phyloP scores from a whole-genome alignment of 2,329 filamentous ascomycete species.

The Pyricularia grisea region DNA sequence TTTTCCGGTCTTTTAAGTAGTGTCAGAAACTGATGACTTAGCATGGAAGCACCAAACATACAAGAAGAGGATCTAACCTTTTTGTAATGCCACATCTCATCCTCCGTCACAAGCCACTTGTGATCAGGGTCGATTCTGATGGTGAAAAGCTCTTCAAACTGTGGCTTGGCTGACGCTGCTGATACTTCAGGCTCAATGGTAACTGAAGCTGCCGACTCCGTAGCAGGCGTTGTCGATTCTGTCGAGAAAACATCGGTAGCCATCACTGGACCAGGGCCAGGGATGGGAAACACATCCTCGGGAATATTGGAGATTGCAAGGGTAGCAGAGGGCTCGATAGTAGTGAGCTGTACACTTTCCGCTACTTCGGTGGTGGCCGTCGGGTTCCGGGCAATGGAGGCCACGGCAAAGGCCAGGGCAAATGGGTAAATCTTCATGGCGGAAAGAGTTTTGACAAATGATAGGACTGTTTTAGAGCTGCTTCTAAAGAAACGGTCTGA shows the following conservation, averaged over 20 bases:
- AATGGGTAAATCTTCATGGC: not conserved
- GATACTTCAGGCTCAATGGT: not conserved
- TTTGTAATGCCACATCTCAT: conserved; percentile 88
- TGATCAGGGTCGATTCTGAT: conserved; percentile 77
- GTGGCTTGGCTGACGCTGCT: not conserved
- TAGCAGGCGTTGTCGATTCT: not conserved
- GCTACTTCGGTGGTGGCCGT: not conserved
- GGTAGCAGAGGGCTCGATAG: not conserved
- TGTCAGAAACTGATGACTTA: not conserved
- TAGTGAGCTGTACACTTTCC: not conserved
- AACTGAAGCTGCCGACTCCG: not conserved
- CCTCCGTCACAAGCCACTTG: conserved; percentile 81
- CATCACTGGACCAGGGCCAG: not conserved
- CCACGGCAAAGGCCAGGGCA: not conserved
- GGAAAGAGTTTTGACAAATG: not conserved
- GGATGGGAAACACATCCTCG: not conserved
- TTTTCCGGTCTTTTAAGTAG: conserved; percentile 53
- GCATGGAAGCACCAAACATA: not conserved
- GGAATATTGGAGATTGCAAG: not conserved
- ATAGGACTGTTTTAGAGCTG: not conserved
- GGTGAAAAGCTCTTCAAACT: conserved; percentile 37
- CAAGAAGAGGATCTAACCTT: conserved; percentile 45
- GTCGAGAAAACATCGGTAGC: not conserved
- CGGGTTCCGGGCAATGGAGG: not conserved
- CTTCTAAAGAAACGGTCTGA: not conserved